Evolutionary conservation across 176 grass and related monocot genomes (phyloP), one percentile per base, ranked within the genome.

Genomic region (Juncus effusus): DNA sequence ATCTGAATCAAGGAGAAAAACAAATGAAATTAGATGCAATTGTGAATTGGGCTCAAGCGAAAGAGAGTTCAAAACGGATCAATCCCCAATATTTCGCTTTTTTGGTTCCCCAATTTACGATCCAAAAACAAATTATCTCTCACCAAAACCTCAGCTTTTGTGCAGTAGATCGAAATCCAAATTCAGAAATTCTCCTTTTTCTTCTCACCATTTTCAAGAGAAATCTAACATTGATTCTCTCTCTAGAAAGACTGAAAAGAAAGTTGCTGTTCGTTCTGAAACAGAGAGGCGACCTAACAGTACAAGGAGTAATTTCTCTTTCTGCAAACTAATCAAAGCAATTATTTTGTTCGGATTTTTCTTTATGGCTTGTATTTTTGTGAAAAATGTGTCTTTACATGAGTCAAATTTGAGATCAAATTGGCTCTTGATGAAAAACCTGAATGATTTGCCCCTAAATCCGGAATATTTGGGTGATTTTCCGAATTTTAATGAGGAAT

Each of bases 11-110:
- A 47, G 9, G 4, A 69, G 65, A 51, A 40, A 15, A 69, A 56
- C 36, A 54, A 69, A 56, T 47, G 53, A 51, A 69, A 38, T 36
- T 55, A 55, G 65, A 45, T 40, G 65, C 39, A 3, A 54, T 40
- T 9, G 6, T 54, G 65, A 69, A 40, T 39, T 69, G 35, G 3
- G 51, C 39, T 38, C 38, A 10, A 45, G 38, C 13, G 38, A 38
- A 38, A 69, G 38, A 41, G 65, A 55, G 50, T 54, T 37, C 65
- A 49, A 40, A 55, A 69, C 4, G 49, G 9, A 56, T 40, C 65
- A 55, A 69, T 38, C 51, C 54, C 65, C 65, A 16, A 69, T n/a
- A 12, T 55, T 35, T 40, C 16, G 65, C 54, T 40, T 39, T 13
- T 38, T 37, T 69, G 36, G 12, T n/a, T 41, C 65, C 14, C 51